A percentile compares a stretch with the other conserved stretches of the same genome.
phyloP scores from a whole-genome alignment of 257 asterid species.

The Penstemon davidsonii region DNA sequence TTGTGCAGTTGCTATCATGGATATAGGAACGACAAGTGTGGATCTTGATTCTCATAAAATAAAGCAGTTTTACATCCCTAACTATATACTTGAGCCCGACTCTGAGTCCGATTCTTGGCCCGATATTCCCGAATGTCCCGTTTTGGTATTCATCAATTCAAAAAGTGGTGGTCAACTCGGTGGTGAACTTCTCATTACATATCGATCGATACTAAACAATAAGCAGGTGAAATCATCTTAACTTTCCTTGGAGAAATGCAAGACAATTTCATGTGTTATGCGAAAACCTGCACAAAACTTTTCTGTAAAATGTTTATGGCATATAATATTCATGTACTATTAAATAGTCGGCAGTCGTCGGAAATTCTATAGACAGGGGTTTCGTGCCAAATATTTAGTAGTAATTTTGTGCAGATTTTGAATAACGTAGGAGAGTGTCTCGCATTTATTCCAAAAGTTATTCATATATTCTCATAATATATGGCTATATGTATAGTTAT shows the following conservation, averaged over 20 bases:
- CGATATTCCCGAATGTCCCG: constrained; percentile 66
- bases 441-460: too few species aligned
- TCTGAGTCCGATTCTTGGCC: constrained; percentile 28
- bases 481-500: too few species aligned
- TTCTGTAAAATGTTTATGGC: background rate
- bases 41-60: constrained; percentile 36
- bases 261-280: background rate
- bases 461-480: too few species aligned
- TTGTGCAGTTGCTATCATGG: constrained; percentile 34
- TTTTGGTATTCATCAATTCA: constrained; percentile 83
- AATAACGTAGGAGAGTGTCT: background rate
- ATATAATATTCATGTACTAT: background rate
- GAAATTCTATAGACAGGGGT: too few species aligned
- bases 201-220: constrained; percentile 59
- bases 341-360: background rate
- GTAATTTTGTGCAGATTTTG: background rate
- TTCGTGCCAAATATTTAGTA: too few species aligned
- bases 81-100: constrained; percentile 49
- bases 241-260: background rate
- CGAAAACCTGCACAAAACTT: background rate
- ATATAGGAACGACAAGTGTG: constrained; percentile 37
- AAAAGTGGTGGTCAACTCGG: constrained; percentile 97
- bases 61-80: constrained; percentile 60
- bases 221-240: constrained; percentile 56
- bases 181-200: constrained; percentile 75